phyloP scores from a whole-genome alignment of 164 flowering plant species.

The Litsea cubeba region DNA sequence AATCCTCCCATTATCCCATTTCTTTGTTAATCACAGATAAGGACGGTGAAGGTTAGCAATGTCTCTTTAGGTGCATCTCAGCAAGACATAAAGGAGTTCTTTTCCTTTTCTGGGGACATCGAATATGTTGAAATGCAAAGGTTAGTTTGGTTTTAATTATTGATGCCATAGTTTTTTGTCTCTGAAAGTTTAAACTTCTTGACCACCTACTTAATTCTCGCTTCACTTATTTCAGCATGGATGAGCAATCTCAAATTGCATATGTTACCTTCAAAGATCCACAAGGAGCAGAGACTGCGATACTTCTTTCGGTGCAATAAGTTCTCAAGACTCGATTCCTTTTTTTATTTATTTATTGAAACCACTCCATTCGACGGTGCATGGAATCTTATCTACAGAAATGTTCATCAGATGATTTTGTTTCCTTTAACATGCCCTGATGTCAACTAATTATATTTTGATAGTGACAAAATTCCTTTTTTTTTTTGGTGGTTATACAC shows the following conservation, averaged over 20 bases:
- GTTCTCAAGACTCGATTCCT: conserved; percentile 5
- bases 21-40: conserved; percentile 5
- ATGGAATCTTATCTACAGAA: neutral
- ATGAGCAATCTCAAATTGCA: conserved; percentile 68
- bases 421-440: too few species aligned
- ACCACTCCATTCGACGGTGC: too few species aligned
- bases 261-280: conserved; percentile 75
- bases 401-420: neutral
- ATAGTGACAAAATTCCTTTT: neutral
- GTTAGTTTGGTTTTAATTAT: conserved; percentile 9
- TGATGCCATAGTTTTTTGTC: neutral
- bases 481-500: neutral
- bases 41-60: conserved; percentile 18
- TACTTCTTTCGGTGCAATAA: conserved; percentile 61
- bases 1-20: neutral
- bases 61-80: conserved; percentile 19
- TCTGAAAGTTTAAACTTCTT: too few species aligned
- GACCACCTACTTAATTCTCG: too few species aligned
- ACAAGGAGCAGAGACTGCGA: conserved; percentile 76
- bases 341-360: neutral
- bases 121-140: conserved; percentile 37
- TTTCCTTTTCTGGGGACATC: conserved; percentile 41
- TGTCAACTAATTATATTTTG: neutral
- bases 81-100: conserved; percentile 28
- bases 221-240: conserved; percentile 34